Evolutionary conservation across 139 green algal species (phyloP).

Genomic region (Chlorella sp.): DNA sequence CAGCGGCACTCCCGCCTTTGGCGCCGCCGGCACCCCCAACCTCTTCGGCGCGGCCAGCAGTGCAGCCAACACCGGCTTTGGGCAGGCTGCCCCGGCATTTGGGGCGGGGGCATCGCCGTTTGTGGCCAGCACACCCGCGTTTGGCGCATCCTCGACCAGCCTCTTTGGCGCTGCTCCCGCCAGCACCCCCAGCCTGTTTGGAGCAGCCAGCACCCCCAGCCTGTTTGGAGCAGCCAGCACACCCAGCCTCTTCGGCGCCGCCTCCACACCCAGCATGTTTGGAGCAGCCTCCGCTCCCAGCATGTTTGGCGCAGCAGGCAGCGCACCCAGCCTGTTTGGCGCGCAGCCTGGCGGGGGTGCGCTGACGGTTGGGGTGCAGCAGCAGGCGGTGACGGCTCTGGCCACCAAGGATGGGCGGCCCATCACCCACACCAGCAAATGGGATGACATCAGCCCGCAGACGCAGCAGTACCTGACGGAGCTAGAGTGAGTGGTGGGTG

Average conservation of each 20-base stretch:
- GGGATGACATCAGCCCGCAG: conserved; percentile 59
- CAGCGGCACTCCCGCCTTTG: conserved; percentile 9
- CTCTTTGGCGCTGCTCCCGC: conserved; percentile 11
- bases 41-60: conserved; percentile 22
- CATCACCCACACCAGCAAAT: conserved; percentile 58
- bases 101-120: background rate
- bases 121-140: background rate
- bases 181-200: conserved; percentile 7
- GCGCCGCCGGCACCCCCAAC: conserved; percentile 23
- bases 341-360: conserved; percentile 1
- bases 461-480: conserved; percentile 57
- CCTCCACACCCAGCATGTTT: conserved; percentile 29
- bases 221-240: conserved; percentile 43
- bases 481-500: conserved; percentile 44
- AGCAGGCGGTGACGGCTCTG: conserved; percentile 42
- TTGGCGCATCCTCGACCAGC: conserved; percentile 10
- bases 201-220: conserved; percentile 18
- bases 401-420: conserved; percentile 52
- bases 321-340: conserved; percentile 46
- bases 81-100: background rate
- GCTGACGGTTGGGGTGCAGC: conserved; percentile 7
- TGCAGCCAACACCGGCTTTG: background rate
- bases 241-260: conserved; percentile 1
- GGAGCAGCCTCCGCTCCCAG: conserved; percentile 22
- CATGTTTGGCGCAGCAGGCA: background rate